Base-by-base conservation (phyloP, 192 early-diverging fungal species). In the Chytriomyces hyalinus region DNA sequence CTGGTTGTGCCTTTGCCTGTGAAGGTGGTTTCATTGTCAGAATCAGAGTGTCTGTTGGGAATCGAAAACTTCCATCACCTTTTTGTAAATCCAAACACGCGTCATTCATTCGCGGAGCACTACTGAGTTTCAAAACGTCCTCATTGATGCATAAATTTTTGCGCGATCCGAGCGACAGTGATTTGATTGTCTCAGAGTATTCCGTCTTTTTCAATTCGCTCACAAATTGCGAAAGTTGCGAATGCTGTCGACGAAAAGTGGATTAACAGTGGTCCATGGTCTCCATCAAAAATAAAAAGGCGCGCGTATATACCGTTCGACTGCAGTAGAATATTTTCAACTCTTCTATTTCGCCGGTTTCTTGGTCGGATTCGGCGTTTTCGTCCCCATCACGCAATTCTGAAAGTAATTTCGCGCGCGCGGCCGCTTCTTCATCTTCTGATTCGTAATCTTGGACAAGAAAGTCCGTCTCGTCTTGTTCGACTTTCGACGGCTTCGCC, bases 181-280 rank as follows among this genome's bases (percentile, higher is more conserved):
- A 79, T 36, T 83, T 87, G 20, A 92, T 79, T 10, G 83, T 64
- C 36, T 89, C 86, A 0, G 82, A 82, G 75, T 92, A 95, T 8
- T 61, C 72, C 1, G 97, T 96, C 80, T 93, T 95, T 75, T 90
- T 85, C 9, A 97, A 75, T 80, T 98, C 95, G 73, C 86, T 80
- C 0, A 97, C 81, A 76, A 98, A 95, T 78, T 98, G 97, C 26
- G 90, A 83, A 15, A 98, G 81, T 82, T 98, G 97, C 5, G 95
- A 97, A 80, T 98, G 97, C 15, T 94, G 94, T 50, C 92, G 88
- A 26, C 15, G 62, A 17, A 64, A 64, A 2, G 0, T 53, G n/a
- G 51, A 0, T n/a, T 10, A 11, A 45, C 8, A 46, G 11, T 57
- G 51, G n/a, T 0, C 51, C n/a, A 0, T 57, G 51, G 1, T 10